phyloP scores from a whole-genome alignment of 805 yeast species.

The Sugiyamaella qingdaonensis region DNA sequence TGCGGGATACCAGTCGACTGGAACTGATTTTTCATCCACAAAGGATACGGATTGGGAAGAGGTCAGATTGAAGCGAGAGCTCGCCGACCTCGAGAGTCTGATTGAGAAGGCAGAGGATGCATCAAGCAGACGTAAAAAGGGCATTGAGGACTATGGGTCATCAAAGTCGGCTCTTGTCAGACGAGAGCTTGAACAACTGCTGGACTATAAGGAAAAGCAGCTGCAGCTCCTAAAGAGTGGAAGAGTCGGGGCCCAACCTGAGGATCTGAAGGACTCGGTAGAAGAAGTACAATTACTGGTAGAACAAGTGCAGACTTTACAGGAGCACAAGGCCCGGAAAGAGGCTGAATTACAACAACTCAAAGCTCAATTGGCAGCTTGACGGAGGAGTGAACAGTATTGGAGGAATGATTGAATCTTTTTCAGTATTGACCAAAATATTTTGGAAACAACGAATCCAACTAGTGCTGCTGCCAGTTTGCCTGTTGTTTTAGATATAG shows the following conservation, averaged over 20 bases:
- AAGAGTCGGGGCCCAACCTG: conserved; percentile 14
- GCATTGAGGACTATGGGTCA: conserved; percentile 30
- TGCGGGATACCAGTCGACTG: conserved; percentile 38
- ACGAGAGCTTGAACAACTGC: conserved; percentile 74
- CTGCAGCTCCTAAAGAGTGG: conserved; percentile 39
- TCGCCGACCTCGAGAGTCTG: conserved; percentile 67
- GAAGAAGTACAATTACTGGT: conserved; percentile 64
- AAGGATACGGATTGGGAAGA: conserved; percentile 81
- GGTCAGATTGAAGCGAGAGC: conserved; percentile 73
- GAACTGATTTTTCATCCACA: conserved; percentile 67
- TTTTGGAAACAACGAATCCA: too few relatives aligned
- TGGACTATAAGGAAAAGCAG: conserved; percentile 69
- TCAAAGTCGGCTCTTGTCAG: conserved; percentile 38
- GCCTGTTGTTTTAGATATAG: not conserved
- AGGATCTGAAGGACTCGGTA: conserved; percentile 34
- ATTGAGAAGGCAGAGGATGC: conserved; percentile 53
- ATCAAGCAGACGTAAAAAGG: conserved; percentile 37
- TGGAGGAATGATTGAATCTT: too few relatives aligned
- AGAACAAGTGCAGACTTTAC: conserved; percentile 68
- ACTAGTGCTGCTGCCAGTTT: too few relatives aligned
- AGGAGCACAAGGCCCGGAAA: conserved; percentile 61
- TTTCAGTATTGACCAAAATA: too few relatives aligned
- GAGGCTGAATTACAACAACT: conserved; percentile 55
- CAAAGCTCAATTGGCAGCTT: conserved; percentile 25
- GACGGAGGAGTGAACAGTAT: not conserved